Percentiles rank a stretch among this genome's conserved stretches.
These are phyloP conservation scores for Yamadazyma trypodendri DNA, from an alignment of 1,139 yeast genomes.

Conservation along the genomic window DNA sequence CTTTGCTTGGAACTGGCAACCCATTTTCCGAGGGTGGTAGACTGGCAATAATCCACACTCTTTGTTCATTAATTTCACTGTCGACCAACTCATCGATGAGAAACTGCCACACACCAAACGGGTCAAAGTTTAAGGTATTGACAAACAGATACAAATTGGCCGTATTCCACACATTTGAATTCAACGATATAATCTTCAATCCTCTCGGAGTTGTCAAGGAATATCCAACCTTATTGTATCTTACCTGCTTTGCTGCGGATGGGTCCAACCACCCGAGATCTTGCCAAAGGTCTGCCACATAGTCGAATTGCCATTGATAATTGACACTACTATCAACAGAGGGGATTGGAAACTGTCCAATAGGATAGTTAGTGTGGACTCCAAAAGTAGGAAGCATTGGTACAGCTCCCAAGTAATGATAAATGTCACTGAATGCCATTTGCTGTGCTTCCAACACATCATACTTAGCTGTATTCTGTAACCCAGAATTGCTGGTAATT, in stretches of 20 bases:
- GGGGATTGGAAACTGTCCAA: slow-evolving; percentile 24
- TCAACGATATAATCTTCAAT: slow-evolving; percentile 29
- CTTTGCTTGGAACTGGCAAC: slow-evolving; percentile 26
- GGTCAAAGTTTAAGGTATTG: slow-evolving; percentile 22
- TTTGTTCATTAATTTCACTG: slow-evolving; percentile 26
- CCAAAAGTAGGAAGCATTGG: slow-evolving; percentile 24
- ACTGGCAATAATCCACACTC: slow-evolving; percentile 36
- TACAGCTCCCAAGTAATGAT: neutral
- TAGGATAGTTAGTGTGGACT: slow-evolving; percentile 26
- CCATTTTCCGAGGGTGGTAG: slow-evolving; percentile 24
- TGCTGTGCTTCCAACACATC: slow-evolving; percentile 15
- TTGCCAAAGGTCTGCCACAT: slow-evolving; percentile 28
- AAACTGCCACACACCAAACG: slow-evolving; percentile 30
- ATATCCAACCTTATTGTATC: slow-evolving; percentile 27
- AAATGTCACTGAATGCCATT: slow-evolving; percentile 18
- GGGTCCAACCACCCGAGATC: slow-evolving; percentile 41
- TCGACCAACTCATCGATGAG: slow-evolving; percentile 29
- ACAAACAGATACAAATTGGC: slow-evolving; percentile 26
- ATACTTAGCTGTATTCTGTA: slow-evolving; percentile 18
- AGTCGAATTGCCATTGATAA: slow-evolving; percentile 30
- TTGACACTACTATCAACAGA: slow-evolving; percentile 13
- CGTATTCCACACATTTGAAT: slow-evolving; percentile 31
- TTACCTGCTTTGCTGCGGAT: slow-evolving; percentile 28
- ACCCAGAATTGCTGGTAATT: slow-evolving; percentile 8
- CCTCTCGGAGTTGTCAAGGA: slow-evolving; percentile 25